Evolutionary conservation across 78 protist genomes (phyloP), one percentile per base, ranked within the genome.

Genomic region (Dictyostelium brefeldianum): DNA sequence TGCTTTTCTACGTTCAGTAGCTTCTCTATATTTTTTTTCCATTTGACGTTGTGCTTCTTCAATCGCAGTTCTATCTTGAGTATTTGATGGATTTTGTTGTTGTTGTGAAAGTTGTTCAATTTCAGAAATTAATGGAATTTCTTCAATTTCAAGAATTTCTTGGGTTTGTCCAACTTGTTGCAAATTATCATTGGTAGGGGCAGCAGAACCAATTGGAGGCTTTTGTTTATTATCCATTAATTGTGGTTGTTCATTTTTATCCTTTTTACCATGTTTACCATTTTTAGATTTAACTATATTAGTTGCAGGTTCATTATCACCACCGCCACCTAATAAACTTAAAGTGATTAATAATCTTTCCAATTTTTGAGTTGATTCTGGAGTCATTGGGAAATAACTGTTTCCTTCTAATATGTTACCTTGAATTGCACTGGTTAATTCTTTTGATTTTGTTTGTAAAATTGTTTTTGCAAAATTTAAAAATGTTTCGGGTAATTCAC

Each of bases 41-140:
- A 62, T 62, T 62, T 62, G 70, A 62, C 36, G 70, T 62, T 62
- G 70, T 62, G 70, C 70, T 62, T n/a, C 70, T 25, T 25, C 43
- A 25, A 25, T 29, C 10, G 70, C 70, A 0, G 22, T 18, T 62
- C 70, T 62, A 62, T 62, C 70, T n/a, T 62, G 11, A 4, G 36
- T 36, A 2, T 36, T 18, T 0, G 70, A n/a, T 22, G 70, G 70
- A 22, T 62, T 59, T 59, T 36, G 43, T 36, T 36, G 43, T 3
- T 36, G 43, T 36, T 36, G 43, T 3, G 43, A 36, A 36, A 3
- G 1, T 36, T 36, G 5, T 36, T 36, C 43, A 36, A 36, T 36
- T 36, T 36, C 43, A 36, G 43, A 36, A 2, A 36, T 36, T 2
- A 36, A 36, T 36, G 43, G 10, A 4, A 12, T 4, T 51, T 51